Conservation (phyloP, 352 stramenopile genomes). For the Halophytophthora polymorphica region DNA sequence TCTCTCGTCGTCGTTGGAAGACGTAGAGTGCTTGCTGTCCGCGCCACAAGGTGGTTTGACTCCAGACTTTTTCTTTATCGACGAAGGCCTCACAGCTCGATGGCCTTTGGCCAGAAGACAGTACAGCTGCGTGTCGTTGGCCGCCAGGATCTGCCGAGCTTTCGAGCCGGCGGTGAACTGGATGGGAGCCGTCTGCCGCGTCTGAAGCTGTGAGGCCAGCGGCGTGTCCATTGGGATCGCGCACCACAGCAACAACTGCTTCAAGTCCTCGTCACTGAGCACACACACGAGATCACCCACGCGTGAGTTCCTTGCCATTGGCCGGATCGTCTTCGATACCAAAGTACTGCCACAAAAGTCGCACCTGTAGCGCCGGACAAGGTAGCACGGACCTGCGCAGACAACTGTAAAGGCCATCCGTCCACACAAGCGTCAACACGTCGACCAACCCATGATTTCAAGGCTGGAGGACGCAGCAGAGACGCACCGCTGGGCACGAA, state of each 20-base stretch:
- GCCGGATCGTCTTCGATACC: not conserved
- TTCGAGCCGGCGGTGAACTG: not conserved
- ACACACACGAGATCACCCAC: not conserved
- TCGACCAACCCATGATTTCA: not conserved
- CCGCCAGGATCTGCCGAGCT: slow-evolving; percentile 21
- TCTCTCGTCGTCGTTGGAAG: no score
- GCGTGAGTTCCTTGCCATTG: not conserved
- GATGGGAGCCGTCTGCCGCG: slow-evolving; percentile 5
- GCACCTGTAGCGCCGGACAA: slow-evolving; percentile 52
- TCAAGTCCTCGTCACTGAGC: slow-evolving; percentile 52
- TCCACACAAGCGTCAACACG: not conserved
- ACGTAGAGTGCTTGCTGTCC: no score
- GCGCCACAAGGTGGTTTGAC: no score
- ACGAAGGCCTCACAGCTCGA: not conserved
- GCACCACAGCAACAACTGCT: slow-evolving; percentile 62
- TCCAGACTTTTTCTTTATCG: not conserved
- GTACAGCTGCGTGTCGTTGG: slow-evolving; percentile 67
- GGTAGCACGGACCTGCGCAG: slow-evolving; percentile 47
- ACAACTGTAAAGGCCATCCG: slow-evolving; percentile 24
- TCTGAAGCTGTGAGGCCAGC: slow-evolving; percentile 6
- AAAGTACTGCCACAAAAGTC: no score
- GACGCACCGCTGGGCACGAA: slow-evolving; percentile 53
- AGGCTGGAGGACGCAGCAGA: not conserved
- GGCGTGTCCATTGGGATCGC: slow-evolving; percentile 25
- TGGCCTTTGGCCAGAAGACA: slow-evolving; percentile 28